Percentiles rank a stretch among this genome's conserved stretches.
phyloP scores from a whole-genome alignment of 805 yeast species.

The Lipomyces sp. region DNA sequence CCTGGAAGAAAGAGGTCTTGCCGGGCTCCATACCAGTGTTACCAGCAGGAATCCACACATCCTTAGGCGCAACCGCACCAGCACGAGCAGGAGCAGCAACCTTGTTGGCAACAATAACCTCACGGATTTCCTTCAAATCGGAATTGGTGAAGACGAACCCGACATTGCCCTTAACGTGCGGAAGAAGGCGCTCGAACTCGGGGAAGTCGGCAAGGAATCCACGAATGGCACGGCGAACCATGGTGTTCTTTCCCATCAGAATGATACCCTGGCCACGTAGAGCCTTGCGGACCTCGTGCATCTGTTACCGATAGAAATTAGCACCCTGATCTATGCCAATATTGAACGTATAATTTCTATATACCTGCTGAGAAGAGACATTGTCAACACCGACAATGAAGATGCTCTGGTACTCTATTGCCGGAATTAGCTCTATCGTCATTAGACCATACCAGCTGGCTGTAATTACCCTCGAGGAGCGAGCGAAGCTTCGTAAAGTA shows the following conservation, averaged over 20 bases:
- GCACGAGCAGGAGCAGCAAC: slow-evolving; percentile 99
- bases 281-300: slow-evolving; percentile 98
- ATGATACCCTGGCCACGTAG: slow-evolving; percentile 95
- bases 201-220: slow-evolving; percentile 92
- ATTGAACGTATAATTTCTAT: not conserved
- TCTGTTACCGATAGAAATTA: slow-evolving; percentile 41
- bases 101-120: slow-evolving; percentile 82
- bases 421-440: not conserved
- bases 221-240: slow-evolving; percentile 99
- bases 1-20: slow-evolving; percentile 99
- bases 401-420: slow-evolving; percentile 87
- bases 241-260: slow-evolving; percentile 99
- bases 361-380: slow-evolving; percentile 94
- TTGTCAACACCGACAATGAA: slow-evolving; percentile 99
- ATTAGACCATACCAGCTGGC: not conserved
- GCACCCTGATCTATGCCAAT: not conserved
- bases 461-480: slow-evolving; percentile 65
- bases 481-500: slow-evolving; percentile 95
- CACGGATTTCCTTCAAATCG: slow-evolving; percentile 92
- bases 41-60: slow-evolving; percentile 97
- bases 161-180: slow-evolving; percentile 95
- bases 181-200: slow-evolving; percentile 92
- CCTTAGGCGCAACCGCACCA: slow-evolving; percentile 98
- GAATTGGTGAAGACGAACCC: slow-evolving; percentile 99
- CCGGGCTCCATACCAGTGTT: slow-evolving; percentile 99